Evolutionary conservation across 805 yeast genomes (phyloP).

Genomic region (Torulaspora delbrueckii): DNA sequence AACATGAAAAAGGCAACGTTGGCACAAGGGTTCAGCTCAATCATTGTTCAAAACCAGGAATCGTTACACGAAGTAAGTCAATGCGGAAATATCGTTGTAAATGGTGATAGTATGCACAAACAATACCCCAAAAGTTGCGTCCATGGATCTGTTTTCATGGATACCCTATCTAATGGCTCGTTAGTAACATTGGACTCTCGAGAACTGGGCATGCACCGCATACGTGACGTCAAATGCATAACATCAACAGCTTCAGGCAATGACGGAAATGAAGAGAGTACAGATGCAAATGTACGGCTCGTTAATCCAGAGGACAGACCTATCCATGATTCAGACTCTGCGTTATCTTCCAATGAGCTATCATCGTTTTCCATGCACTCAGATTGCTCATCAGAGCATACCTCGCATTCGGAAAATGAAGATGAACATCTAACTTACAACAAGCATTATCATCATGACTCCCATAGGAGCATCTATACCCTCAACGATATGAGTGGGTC

Average conservation of each 20-base stretch:
- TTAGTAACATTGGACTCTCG: slow-evolving; percentile 17
- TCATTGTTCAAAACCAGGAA: slow-evolving; percentile 7
- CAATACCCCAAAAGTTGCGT: slow-evolving; percentile 4
- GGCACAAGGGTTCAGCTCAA: slow-evolving; percentile 23
- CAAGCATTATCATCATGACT: slow-evolving; percentile 2
- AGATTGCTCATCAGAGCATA: slow-evolving; percentile 12
- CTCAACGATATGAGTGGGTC: slow-evolving; percentile 22
- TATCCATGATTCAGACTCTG: slow-evolving; percentile 10
- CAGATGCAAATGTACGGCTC: not conserved
- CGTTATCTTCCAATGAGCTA: slow-evolving; percentile 7
- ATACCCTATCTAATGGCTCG: slow-evolving; percentile 16
- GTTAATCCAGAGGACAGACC: not conserved
- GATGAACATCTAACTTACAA: slow-evolving; percentile 3
- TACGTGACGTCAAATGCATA: slow-evolving; percentile 20
- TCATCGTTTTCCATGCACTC: slow-evolving; percentile 11
- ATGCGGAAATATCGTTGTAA: slow-evolving; percentile 29
- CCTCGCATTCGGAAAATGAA: slow-evolving; percentile 10
- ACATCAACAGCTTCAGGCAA: slow-evolving; percentile 1
- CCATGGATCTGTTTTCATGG: slow-evolving; percentile 14
- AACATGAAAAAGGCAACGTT: slow-evolving; percentile 18
- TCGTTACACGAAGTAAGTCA: slow-evolving; percentile 16
- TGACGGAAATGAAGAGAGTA: not conserved
- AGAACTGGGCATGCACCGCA: slow-evolving; percentile 28
- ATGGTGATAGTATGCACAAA: slow-evolving; percentile 5
- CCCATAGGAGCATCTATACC: slow-evolving; percentile 14